Evolutionary conservation across 345 rosid species (phyloP).

Genomic region (Cardamine resedifolia): DNA sequence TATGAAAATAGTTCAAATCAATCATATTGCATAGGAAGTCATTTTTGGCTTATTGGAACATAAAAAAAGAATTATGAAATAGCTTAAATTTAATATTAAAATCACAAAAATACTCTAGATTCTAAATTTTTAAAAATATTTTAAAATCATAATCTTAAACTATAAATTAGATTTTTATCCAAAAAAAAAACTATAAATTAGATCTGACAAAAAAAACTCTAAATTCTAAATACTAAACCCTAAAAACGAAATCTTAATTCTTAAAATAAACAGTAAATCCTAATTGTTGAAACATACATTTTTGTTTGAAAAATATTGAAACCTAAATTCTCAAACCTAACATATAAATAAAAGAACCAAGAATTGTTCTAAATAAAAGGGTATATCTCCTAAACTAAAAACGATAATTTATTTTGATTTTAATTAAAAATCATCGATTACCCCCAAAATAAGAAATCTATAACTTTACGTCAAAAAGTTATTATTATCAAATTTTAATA

Average conservation of each 20-base stretch:
- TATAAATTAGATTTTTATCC: no score
- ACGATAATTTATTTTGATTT: not conserved
- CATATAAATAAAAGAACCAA: no score
- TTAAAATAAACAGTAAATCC: not conserved
- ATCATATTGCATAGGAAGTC: not conserved
- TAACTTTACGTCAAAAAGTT: not conserved
- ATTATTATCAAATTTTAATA: not conserved
- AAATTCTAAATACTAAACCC: not conserved
- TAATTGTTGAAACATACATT: not conserved
- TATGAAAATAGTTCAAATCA: not conserved
- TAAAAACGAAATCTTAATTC: not conserved
- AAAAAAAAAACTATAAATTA: no score
- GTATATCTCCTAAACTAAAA: not conserved
- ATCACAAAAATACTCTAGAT: no score
- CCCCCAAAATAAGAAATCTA: not conserved
- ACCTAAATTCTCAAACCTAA: not conserved
- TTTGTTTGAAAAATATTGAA: no score
- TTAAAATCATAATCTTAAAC: not conserved
- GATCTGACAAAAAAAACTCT: no score
- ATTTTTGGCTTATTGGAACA: no score
- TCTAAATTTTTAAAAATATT: no score
- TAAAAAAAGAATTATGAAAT: no score
- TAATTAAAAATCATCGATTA: not conserved
- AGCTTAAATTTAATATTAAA: no score
- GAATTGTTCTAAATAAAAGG: no score